Evolutionary conservation across 2,329 filamentous ascomycete species (phyloP).

Genomic region (Akanthomyces lecanii): DNA sequence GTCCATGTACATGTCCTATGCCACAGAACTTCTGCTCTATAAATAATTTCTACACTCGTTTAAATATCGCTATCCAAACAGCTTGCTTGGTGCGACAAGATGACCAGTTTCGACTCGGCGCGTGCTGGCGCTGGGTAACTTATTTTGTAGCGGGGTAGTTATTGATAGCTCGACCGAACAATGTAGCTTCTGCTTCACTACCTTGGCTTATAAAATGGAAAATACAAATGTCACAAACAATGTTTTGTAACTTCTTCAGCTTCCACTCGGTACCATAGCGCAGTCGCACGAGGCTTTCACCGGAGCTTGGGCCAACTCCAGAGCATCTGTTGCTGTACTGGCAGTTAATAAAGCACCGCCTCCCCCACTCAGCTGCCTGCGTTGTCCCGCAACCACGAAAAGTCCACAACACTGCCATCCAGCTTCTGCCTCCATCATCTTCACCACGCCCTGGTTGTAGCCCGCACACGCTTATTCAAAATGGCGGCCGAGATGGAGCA

Average conservation of each 20-base stretch:
- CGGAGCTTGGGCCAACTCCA: conserved; percentile 10
- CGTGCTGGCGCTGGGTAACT: no score
- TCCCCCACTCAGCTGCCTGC: conserved; percentile 2
- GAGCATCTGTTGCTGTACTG: neutral
- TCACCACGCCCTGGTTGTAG: conserved; percentile 18
- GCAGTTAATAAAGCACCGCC: neutral
- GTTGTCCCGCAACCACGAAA: conserved; percentile 19
- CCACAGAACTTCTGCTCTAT: neutral
- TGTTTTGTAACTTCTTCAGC: neutral
- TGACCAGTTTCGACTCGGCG: no score
- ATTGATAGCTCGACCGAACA: no score
- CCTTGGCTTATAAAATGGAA: neutral
- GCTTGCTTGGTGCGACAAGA: no score
- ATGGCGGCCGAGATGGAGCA: conserved; percentile 56
- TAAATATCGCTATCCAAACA: no score
- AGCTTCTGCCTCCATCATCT: conserved; percentile 15
- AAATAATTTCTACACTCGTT: no score
- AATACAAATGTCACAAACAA: neutral
- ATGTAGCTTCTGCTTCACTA: neutral
- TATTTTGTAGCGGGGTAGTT: neutral
- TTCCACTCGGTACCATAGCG: neutral
- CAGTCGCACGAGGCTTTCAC: neutral
- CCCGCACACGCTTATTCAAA: conserved; percentile 27
- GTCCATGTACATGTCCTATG: neutral
- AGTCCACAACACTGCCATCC: conserved; percentile 12